Evolutionary conservation across 306 rosid species (phyloP).

Genomic region (Psophocarpus tetragonolobus): DNA sequence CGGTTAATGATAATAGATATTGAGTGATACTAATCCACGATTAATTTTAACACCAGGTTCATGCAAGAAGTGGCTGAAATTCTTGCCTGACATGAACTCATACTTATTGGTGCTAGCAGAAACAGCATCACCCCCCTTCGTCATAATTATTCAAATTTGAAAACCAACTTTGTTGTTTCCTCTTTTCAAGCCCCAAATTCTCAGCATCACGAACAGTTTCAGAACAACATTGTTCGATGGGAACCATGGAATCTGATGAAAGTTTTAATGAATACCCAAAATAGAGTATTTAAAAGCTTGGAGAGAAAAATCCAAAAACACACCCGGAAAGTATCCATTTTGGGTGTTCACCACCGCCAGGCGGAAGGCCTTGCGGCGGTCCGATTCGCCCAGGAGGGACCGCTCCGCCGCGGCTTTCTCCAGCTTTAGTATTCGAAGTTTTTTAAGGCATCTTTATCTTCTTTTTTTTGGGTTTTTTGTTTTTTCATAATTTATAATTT

Average conservation of each 20-base stretch:
- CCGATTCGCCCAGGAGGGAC: too few species aligned
- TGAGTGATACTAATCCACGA: too few species aligned
- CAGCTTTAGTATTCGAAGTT: too few species aligned
- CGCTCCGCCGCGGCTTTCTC: too few species aligned
- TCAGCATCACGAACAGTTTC: constrained; percentile 12
- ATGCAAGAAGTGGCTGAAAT: constrained; percentile 54
- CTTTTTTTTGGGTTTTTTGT: too few species aligned
- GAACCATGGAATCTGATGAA: constrained; percentile 46
- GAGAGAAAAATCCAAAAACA: constrained; percentile 51
- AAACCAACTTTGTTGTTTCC: constrained; percentile 50
- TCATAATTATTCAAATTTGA: constrained; percentile 67
- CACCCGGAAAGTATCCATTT: constrained; percentile 39
- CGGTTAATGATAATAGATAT: too few species aligned
- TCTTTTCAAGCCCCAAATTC: constrained; percentile 28
- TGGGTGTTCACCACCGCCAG: too few species aligned
- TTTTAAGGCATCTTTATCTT: too few species aligned
- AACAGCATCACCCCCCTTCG: constrained; percentile 18
- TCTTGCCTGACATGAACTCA: constrained; percentile 46
- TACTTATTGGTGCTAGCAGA: constrained; percentile 43
- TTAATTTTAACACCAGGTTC: too few species aligned
- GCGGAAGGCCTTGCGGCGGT: too few species aligned
- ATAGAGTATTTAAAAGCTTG: constrained; percentile 49
- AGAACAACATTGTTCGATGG: not conserved
- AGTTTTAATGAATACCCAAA: constrained; percentile 44
- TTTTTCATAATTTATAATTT: too few species aligned